Evolutionary conservation across 2,329 filamentous ascomycete species (phyloP).

Genomic region (Nigrograna mackinnonii): DNA sequence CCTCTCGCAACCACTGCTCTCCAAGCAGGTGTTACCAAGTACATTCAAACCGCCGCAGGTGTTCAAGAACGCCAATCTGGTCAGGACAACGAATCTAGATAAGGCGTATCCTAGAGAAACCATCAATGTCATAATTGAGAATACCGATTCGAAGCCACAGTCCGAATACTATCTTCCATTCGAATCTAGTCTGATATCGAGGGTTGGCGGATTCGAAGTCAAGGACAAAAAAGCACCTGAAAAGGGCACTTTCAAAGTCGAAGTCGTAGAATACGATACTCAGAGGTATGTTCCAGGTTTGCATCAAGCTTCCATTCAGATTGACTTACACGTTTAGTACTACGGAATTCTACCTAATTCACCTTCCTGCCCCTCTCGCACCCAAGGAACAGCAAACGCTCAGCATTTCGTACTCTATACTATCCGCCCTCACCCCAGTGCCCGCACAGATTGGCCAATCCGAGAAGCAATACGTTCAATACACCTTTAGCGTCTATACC

Average conservation of each 20-base stretch:
- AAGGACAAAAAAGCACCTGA: slow-evolving; percentile 84
- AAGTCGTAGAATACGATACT: slow-evolving; percentile 63
- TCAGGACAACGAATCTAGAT: slow-evolving; percentile 88
- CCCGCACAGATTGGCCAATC: slow-evolving; percentile 82
- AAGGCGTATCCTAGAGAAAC: slow-evolving; percentile 90
- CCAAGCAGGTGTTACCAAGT: slow-evolving; percentile 51
- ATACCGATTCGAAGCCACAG: slow-evolving; percentile 77
- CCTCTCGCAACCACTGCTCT: slow-evolving; percentile 60
- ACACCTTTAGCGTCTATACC: slow-evolving; percentile 83
- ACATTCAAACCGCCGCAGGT: slow-evolving; percentile 83
- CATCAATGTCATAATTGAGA: slow-evolving; percentile 93
- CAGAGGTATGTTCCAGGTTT: slow-evolving; percentile 49
- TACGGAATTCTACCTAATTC: slow-evolving; percentile 79
- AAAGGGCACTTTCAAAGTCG: slow-evolving; percentile 69
- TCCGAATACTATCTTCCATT: slow-evolving; percentile 92
- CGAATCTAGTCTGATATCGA: slow-evolving; percentile 72
- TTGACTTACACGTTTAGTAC: slow-evolving; percentile 24
- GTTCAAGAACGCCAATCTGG: slow-evolving; percentile 91
- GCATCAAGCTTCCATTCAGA: not conserved
- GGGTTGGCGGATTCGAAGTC: slow-evolving; percentile 84
- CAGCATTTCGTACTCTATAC: slow-evolving; percentile 80
- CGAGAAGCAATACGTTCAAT: slow-evolving; percentile 83
- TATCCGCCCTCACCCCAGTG: slow-evolving; percentile 78
- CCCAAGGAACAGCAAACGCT: slow-evolving; percentile 81
- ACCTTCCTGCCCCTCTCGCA: slow-evolving; percentile 74